Conservation (phyloP, 768 basidiomycete genomes). For the Termitomyces sp. region DNA sequence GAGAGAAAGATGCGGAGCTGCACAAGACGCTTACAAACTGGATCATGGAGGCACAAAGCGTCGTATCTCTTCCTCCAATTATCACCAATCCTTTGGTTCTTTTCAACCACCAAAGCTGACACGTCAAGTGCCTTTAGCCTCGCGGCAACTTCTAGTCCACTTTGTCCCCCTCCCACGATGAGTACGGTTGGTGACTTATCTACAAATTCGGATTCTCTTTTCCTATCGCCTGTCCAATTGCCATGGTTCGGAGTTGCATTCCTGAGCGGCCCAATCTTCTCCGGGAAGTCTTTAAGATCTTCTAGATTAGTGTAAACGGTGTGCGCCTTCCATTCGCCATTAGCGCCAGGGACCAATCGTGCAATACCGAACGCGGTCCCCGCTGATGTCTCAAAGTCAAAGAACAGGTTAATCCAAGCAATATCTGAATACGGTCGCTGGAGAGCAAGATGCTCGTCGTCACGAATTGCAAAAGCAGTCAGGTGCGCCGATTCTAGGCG, state of each 20-base stretch:
- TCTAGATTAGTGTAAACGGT: conserved; percentile 58
- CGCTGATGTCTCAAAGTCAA: conserved; percentile 51
- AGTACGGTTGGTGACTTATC: conserved; percentile 44
- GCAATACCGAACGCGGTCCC: conserved; percentile 51
- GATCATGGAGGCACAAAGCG: conserved; percentile 62
- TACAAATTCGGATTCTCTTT: conserved; percentile 39
- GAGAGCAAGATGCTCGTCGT: conserved; percentile 27
- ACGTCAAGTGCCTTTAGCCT: conserved; percentile 52
- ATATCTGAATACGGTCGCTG: conserved; percentile 46
- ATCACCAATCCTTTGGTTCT: conserved; percentile 54
- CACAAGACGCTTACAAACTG: conserved; percentile 49
- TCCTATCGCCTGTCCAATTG: conserved; percentile 49
- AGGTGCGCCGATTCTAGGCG: conserved; percentile 12
- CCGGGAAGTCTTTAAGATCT: conserved; percentile 48
- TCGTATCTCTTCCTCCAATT: conserved; percentile 68
- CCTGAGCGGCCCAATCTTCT: conserved; percentile 45
- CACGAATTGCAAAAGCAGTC: conserved; percentile 27
- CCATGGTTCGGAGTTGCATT: conserved; percentile 43
- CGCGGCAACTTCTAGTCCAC: conserved; percentile 61
- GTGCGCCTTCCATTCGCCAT: conserved; percentile 56
- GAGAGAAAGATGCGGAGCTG: not conserved
- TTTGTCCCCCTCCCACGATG: conserved; percentile 64
- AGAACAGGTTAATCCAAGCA: conserved; percentile 53
- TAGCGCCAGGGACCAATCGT: conserved; percentile 45
- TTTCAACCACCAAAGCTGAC: conserved; percentile 57